phyloP scores from a whole-genome alignment of 805 yeast species.

The Yarrowia sp. region DNA sequence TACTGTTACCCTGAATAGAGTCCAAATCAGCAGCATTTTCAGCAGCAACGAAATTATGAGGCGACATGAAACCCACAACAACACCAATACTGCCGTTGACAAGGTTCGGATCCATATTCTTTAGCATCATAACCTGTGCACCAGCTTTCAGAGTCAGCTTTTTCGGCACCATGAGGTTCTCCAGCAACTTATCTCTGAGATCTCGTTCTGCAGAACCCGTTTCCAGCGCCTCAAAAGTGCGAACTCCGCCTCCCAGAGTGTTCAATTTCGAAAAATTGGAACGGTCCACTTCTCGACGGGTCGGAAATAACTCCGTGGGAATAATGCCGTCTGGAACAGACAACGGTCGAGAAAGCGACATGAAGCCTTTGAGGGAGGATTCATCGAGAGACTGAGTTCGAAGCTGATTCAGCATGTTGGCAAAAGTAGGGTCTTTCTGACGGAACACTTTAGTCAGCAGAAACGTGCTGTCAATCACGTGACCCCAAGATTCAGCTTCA shows the following conservation, averaged over 20 bases:
- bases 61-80: constrained; percentile 54
- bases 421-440: constrained; percentile 72
- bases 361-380: constrained; percentile 51
- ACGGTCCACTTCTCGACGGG: constrained; percentile 76
- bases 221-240: constrained; percentile 51
- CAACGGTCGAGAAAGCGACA: constrained; percentile 38
- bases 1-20: background rate
- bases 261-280: constrained; percentile 61
- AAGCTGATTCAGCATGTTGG: constrained; percentile 75
- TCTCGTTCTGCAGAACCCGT: constrained; percentile 32
- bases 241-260: constrained; percentile 48
- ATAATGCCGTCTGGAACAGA: constrained; percentile 67
- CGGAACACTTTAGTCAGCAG: constrained; percentile 79
- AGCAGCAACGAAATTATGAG: constrained; percentile 31
- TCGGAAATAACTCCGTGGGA: constrained; percentile 88
- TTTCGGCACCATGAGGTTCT: constrained; percentile 68
- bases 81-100: constrained; percentile 93
- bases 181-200: constrained; percentile 46
- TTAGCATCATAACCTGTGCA: constrained; percentile 93
- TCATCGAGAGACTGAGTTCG: constrained; percentile 66
- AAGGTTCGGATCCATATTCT: constrained; percentile 68
- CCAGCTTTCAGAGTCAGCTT: constrained; percentile 66
- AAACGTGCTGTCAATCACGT: constrained; percentile 61
- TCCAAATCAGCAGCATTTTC: constrained; percentile 25
- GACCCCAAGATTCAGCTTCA: constrained; percentile 68